phyloP scores from a whole-genome alignment of 2,329 filamentous ascomycete genomes.

The Madurella fahalii region DNA sequence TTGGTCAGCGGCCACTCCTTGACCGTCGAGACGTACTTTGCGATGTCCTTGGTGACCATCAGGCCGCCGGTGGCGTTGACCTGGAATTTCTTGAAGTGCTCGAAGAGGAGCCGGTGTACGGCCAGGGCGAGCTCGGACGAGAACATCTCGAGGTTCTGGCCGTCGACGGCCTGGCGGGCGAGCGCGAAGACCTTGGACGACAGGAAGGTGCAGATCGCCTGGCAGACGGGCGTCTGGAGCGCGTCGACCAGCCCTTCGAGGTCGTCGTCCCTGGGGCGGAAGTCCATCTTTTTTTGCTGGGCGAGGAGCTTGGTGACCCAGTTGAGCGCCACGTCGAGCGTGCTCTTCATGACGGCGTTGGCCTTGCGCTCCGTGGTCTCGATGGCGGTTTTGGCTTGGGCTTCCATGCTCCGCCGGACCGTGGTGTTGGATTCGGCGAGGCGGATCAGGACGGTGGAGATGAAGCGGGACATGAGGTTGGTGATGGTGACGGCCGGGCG shows the following conservation, averaged over 20 bases:
- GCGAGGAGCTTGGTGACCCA: conserved; percentile 71
- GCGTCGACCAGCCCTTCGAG: conserved; percentile 60
- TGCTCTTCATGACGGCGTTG: conserved; percentile 54
- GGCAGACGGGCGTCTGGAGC: conserved; percentile 82
- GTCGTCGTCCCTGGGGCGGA: conserved; percentile 78
- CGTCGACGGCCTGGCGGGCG: conserved; percentile 68
- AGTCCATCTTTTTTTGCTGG: conserved; percentile 83
- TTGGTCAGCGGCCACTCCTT: conserved; percentile 74
- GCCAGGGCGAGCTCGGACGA: conserved; percentile 78
- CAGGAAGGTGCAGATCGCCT: conserved; percentile 76
- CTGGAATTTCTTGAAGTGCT: conserved; percentile 91
- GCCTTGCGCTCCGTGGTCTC: conserved; percentile 82
- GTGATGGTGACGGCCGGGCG: conserved; percentile 82
- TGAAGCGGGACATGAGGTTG: conserved; percentile 89
- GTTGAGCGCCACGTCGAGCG: conserved; percentile 64
- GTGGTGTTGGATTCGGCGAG: conserved; percentile 87
- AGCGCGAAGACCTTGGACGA: conserved; percentile 56
- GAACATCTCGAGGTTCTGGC: conserved; percentile 77
- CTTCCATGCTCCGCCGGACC: conserved; percentile 84
- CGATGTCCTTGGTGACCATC: conserved; percentile 94
- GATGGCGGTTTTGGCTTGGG: conserved; percentile 68
- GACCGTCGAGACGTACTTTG: conserved; percentile 83
- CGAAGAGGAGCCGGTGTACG: conserved; percentile 73
- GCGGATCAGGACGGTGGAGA: conserved; percentile 83
- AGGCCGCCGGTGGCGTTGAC: conserved; percentile 91